These are phyloP conservation scores for Ophioceras dolichostomum DNA, from an alignment of 2,329 filamentous ascomycete genomes.

Conservation along the genomic window DNA sequence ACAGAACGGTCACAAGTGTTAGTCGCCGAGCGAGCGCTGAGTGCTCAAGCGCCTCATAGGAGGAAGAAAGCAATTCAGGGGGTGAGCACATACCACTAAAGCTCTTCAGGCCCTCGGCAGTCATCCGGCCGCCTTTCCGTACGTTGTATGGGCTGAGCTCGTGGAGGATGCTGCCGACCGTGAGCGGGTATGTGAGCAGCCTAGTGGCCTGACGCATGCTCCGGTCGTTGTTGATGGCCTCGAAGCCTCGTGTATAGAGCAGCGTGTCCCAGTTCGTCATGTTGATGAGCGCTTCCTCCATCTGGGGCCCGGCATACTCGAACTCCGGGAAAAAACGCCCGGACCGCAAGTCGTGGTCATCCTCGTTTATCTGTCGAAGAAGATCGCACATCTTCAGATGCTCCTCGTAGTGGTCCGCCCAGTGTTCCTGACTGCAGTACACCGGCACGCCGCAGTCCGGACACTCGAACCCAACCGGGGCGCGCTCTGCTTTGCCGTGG, in stretches of 20 bases:
- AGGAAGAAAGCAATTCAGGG: background rate
- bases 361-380: conserved; percentile 87
- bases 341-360: conserved; percentile 88
- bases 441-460: conserved; percentile 91
- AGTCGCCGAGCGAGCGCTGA: background rate
- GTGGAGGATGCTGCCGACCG: conserved; percentile 81
- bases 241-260: conserved; percentile 82
- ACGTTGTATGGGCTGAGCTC: conserved; percentile 89
- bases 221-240: conserved; percentile 81
- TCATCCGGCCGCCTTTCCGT: conserved; percentile 62
- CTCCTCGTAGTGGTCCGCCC: conserved; percentile 88
- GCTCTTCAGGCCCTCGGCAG: conserved; percentile 82
- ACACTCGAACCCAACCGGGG: conserved; percentile 86
- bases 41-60: too few species aligned
- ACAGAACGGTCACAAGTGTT: conserved; percentile 8
- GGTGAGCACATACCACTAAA: conserved; percentile 71
- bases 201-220: conserved; percentile 88
- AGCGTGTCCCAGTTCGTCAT: conserved; percentile 99
- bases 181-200: conserved; percentile 86
- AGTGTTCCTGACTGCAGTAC: conserved; percentile 89
- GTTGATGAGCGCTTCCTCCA: conserved; percentile 88
- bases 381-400: conserved; percentile 90
- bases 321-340: conserved; percentile 91
- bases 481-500: conserved; percentile 39
- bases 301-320: conserved; percentile 75